These are phyloP conservation scores for Ophiorrhiza pumila DNA, from an alignment of 257 asterid species.

Conservation along the genomic window DNA sequence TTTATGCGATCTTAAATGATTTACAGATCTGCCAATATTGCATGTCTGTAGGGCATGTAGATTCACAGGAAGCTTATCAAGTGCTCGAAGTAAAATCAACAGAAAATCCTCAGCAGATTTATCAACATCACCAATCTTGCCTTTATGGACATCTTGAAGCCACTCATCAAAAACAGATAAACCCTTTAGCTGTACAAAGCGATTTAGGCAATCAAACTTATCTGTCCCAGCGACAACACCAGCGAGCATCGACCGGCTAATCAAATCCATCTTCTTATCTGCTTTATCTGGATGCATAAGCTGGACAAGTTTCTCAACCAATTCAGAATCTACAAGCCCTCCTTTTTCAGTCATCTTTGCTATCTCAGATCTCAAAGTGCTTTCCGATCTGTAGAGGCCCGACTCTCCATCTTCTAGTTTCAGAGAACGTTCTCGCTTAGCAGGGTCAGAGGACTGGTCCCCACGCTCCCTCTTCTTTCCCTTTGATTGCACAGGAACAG, in stretches of 20 bases:
- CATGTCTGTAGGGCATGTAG: conserved; percentile 84
- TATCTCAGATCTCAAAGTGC: conserved; percentile 55
- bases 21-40: conserved; percentile 91
- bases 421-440: conserved; percentile 61
- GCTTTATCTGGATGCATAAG: conserved; percentile 60
- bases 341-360: conserved; percentile 71
- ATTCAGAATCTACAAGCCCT: conserved; percentile 61
- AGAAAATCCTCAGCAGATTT: conserved; percentile 75
- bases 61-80: conserved; percentile 85
- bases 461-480: conserved; percentile 92
- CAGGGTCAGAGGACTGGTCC: conserved; percentile 55
- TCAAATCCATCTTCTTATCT: conserved; percentile 62
- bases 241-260: conserved; percentile 64
- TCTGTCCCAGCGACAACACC: conserved; percentile 77
- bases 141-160: conserved; percentile 89
- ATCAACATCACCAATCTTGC: conserved; percentile 56
- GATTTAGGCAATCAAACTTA: conserved; percentile 64
- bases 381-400: conserved; percentile 40
- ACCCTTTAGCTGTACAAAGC: conserved; percentile 75
- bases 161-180: conserved; percentile 77
- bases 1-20: conserved; percentile 78
- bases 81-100: conserved; percentile 74
- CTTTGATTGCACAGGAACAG: conserved; percentile 58
- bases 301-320: conserved; percentile 81
- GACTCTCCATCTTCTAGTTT: conserved; percentile 60